These are phyloP conservation scores for Xylariaceae sp. DNA, from an alignment of 2,329 filamentous ascomycete genomes.

Conservation along the genomic window DNA sequence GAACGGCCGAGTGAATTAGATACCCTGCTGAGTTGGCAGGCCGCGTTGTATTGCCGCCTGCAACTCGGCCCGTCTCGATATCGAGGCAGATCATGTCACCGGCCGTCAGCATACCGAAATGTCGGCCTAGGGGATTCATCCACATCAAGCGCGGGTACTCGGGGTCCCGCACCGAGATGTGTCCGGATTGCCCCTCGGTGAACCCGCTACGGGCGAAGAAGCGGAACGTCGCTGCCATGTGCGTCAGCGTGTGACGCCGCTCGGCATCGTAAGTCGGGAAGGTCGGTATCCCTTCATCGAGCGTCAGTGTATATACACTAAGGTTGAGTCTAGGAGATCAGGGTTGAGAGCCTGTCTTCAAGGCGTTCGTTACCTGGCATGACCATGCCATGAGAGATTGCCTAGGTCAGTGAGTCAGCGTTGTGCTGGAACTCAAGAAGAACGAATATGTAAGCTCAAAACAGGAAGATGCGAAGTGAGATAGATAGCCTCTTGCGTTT, in stretches of 20 bases:
- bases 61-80: constrained; percentile 49
- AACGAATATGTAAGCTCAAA: not conserved
- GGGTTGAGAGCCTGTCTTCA: too few relatives aligned
- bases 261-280: constrained; percentile 40
- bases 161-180: constrained; percentile 30
- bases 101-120: constrained; percentile 60
- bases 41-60: constrained; percentile 55
- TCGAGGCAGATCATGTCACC: constrained; percentile 64
- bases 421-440: not conserved
- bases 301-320: not conserved
- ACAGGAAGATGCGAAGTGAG: not conserved
- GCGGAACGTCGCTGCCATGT: constrained; percentile 65
- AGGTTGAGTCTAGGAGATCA: not conserved
- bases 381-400: constrained; percentile 34
- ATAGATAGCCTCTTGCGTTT: not conserved
- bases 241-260: constrained; percentile 57
- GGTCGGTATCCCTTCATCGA: constrained; percentile 36
- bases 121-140: constrained; percentile 62
- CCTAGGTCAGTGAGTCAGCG: constrained; percentile 19
- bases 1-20: constrained; percentile 62
- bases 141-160: constrained; percentile 40
- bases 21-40: constrained; percentile 64
- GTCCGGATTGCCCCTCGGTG: constrained; percentile 61
- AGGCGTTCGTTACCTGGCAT: constrained; percentile 26
- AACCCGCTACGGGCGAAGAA: constrained; percentile 61